phyloP scores from a whole-genome alignment of 352 stramenopile genomes.

The Ochromonadaceae sp. region DNA sequence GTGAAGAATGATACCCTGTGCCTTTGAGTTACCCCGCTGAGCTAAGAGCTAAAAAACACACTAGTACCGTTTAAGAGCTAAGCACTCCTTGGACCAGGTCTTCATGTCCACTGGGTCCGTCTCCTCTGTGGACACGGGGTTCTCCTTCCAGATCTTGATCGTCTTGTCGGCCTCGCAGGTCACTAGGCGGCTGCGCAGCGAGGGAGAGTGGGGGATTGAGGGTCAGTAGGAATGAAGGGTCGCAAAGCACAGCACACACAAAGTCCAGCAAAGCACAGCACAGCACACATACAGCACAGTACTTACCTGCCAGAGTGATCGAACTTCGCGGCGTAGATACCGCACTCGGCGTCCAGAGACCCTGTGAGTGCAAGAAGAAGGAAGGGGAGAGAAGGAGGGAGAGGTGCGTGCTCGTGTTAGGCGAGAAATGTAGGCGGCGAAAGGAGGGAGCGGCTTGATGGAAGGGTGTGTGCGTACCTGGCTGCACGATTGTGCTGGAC shows the following conservation, averaged over 20 bases:
- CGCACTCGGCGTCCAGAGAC: conserved; percentile 92
- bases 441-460: conserved; percentile 1
- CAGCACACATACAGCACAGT: background rate
- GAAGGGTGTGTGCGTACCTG: conserved; percentile 17
- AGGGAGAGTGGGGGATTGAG: background rate
- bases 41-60: background rate
- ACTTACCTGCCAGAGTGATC: conserved; percentile 72
- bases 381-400: conserved; percentile 6
- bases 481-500: conserved; percentile 76
- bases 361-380: conserved; percentile 41
- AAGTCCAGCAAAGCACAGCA: no score
- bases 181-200: conserved; percentile 68
- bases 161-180: conserved; percentile 98
- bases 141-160: conserved; percentile 98
- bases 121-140: conserved; percentile 78
- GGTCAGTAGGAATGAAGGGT: conserved; percentile 21
- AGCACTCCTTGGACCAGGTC: conserved; percentile 82
- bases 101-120: conserved; percentile 94
- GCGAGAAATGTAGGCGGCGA: conserved; percentile 1
- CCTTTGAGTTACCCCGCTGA: background rate
- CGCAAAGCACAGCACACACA: no score
- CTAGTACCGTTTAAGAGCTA: conserved; percentile 28
- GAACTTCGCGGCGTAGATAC: conserved; percentile 88
- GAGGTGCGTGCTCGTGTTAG: background rate
- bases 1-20: background rate